Percentiles rank a stretch among this genome's conserved stretches.
Conservation (phyloP, 768 basidiomycete species). For the Leucocoprinus birnbaumii region DNA sequence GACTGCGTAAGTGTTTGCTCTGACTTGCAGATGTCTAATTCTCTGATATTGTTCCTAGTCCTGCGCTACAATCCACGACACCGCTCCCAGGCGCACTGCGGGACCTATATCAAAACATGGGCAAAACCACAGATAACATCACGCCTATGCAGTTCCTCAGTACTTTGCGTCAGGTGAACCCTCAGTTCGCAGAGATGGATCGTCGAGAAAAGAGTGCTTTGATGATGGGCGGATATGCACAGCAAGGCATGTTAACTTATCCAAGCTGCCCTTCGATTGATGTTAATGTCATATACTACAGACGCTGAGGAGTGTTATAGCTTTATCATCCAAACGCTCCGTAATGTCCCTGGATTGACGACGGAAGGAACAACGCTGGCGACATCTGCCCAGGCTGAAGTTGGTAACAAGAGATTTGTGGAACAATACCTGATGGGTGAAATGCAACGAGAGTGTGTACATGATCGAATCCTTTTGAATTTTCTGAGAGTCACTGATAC, state of each 20-base stretch:
- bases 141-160: constrained; percentile 69
- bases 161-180: constrained; percentile 66
- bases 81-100: constrained; percentile 53
- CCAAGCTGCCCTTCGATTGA: not conserved
- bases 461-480: too few relatives aligned
- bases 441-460: constrained; percentile 62
- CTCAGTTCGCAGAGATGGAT: constrained; percentile 85
- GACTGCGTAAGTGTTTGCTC: constrained; percentile 40
- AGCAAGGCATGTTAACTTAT: constrained; percentile 57
- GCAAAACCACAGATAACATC: constrained; percentile 70
- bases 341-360: constrained; percentile 59
- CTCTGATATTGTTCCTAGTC: constrained; percentile 18
- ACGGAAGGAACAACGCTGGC: constrained; percentile 27
- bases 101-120: constrained; percentile 72
- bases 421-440: constrained; percentile 81
- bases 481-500: constrained; percentile 5
- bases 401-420: constrained; percentile 57
- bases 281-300: constrained; percentile 15
- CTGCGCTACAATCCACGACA: constrained; percentile 36
- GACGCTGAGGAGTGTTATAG: constrained; percentile 93
- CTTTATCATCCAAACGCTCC: constrained; percentile 68
- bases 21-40: not conserved
- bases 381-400: constrained; percentile 20
- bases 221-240: constrained; percentile 60
- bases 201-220: constrained; percentile 32